Evolutionary conservation across 1,139 yeast species (phyloP), one percentile per base, ranked within the genome.

Genomic region (Lodderomyces elongisporus): DNA sequence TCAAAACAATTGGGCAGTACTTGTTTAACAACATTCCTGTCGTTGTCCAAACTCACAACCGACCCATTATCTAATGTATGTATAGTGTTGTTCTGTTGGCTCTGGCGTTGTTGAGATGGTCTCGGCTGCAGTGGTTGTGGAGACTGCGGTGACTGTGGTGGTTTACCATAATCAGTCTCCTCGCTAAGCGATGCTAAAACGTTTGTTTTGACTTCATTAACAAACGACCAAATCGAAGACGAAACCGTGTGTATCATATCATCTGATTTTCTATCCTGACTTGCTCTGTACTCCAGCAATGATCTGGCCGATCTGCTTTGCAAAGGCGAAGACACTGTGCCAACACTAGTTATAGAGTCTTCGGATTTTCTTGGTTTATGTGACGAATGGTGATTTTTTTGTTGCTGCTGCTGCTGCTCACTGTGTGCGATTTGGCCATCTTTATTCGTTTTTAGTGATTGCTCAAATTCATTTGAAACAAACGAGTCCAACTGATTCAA

Each of bases 401-500:
- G 13, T 21, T 17, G 28, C n/a, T n/a, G n/a, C n/a, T n/a, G n/a
- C 8, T 8, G 7, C 13, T 24, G 26, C 6, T 24, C 7, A 7
- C 14, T 9, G 13, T 24, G 8, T 6, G n/a, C 6, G 12, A 6
- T 8, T 10, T 6, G 8, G 16, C 13, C 14, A 15, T 31, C 31
- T 24, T 16, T 24, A 7, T 32, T 27, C 26, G 31, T 28, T 18
- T 43, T 43, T 51, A 61, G 60, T 20, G 60, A 77, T 56, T 51
- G 74, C 46, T 81, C 89, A 42, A 82, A 66, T 49, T 81, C 89
- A 37, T 66, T 71, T 48, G 77, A 85, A 18, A 82, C 59, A 58
- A 80, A 65, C 32, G 73, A 74, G 52, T 82, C 91, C 47, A 82
- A 71, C 41, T 79, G 87, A 45, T 79, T 85, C 28, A 82, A 66